Evolutionary conservation across 805 yeast species (phyloP).

Genomic region (Candida maris): DNA sequence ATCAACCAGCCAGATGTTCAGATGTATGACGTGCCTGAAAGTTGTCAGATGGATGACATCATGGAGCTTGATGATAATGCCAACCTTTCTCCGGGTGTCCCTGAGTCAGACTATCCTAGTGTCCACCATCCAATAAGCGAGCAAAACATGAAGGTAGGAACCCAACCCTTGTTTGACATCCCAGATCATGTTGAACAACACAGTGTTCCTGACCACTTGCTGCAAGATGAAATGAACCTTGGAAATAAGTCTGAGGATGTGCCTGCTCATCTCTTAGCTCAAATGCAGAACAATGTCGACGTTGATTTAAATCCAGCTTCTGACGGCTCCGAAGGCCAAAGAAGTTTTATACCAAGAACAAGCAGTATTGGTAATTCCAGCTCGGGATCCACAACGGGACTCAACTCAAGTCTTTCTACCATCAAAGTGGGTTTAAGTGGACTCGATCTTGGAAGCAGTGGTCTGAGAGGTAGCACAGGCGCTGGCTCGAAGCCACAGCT

Average conservation of each 20-base stretch:
- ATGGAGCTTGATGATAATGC: slow-evolving; percentile 22
- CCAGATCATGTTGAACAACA: too few species aligned
- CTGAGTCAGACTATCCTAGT: too few species aligned
- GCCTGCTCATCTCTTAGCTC: slow-evolving; percentile 6
- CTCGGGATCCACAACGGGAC: slow-evolving; percentile 7
- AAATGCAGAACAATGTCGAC: neutral
- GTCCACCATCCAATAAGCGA: too few species aligned
- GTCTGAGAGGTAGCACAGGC: slow-evolving; percentile 27
- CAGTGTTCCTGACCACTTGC: too few species aligned
- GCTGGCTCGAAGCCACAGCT: slow-evolving; percentile 30
- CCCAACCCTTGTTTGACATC: slow-evolving; percentile 1
- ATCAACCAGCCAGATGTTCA: slow-evolving; percentile 24
- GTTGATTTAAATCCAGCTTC: neutral
- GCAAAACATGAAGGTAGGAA: slow-evolving; percentile 6
- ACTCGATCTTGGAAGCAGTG: slow-evolving; percentile 27
- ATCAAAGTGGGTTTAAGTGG: slow-evolving; percentile 32
- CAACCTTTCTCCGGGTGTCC: neutral
- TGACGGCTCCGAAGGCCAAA: neutral
- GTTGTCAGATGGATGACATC: slow-evolving; percentile 34
- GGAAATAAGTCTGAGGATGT: slow-evolving; percentile 8
- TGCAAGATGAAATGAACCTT: too few species aligned
- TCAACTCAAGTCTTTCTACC: slow-evolving; percentile 21
- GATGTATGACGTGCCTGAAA: slow-evolving; percentile 39
- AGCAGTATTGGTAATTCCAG: slow-evolving; percentile 18
- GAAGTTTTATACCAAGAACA: slow-evolving; percentile 10